Conservation (phyloP, 2,329 filamentous ascomycete genomes). For the Cercospora sp. region DNA sequence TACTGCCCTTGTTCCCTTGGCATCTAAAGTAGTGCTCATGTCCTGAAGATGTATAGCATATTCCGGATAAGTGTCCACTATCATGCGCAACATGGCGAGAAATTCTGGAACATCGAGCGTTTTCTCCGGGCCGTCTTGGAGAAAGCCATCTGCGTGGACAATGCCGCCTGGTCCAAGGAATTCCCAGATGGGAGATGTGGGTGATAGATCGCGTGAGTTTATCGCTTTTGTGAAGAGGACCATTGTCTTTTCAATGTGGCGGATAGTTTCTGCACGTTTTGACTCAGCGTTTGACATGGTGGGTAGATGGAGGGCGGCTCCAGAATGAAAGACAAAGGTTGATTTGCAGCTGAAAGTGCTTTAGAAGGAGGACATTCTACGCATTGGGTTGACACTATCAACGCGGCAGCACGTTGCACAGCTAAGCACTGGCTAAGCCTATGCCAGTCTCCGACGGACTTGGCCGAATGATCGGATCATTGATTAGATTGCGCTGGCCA, state of each 20-base stretch:
- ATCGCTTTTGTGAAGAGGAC: not conserved
- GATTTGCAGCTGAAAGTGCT: not conserved
- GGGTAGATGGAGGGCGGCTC: not conserved
- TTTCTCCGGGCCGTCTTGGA: not conserved
- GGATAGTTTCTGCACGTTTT: not conserved
- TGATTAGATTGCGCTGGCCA: not conserved
- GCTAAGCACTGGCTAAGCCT: not conserved
- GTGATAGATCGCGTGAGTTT: not conserved
- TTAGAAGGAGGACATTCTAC: not conserved
- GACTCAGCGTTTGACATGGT: not conserved
- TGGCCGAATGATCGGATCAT: not conserved
- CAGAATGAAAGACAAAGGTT: not conserved
- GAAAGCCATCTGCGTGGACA: not conserved
- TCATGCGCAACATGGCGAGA: not conserved
- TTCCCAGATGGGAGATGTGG: not conserved
- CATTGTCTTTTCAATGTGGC: not conserved
- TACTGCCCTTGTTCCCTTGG: not conserved
- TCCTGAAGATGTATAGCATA: conserved; percentile 9
- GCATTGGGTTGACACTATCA: not conserved
- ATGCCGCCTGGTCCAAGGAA: not conserved
- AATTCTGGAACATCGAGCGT: not conserved
- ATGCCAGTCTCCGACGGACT: not conserved
- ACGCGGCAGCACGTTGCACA: not conserved
- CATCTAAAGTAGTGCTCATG: not conserved
- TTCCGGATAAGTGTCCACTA: conserved; percentile 8